Base-by-base conservation (phyloP, 2,329 filamentous ascomycete genomes). In the Chaetomium globosum region DNA sequence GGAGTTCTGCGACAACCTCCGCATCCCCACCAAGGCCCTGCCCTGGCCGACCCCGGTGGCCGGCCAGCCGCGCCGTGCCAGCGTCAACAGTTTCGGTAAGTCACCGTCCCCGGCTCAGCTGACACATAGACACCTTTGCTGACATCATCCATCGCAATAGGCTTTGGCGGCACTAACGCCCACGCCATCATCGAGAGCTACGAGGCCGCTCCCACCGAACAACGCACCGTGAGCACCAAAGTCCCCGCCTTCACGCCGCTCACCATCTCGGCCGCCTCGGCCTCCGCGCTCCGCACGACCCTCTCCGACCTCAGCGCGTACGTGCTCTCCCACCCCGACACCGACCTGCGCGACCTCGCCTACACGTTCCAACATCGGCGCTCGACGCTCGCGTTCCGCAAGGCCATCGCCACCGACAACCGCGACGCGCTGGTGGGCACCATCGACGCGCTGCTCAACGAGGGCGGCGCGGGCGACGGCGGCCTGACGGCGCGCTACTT, bases 161-260 rank as follows among this genome's bases (percentile, higher is more conserved):
- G 65, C 30, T 67, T 67, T 28, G 75, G 75, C 7, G 75, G 75
- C 31, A 67, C 71, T 33, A 76, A 77, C 23, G 72, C 70, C 6
- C 74, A 76, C 36, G 68, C 53, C 16, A 66, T 68, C 39, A 26
- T 66, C 19, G 64, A 70, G 62, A 21, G 16, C 10, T 63, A n/a
- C 39, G 36, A 33, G 8, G 2, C 19, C 26, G 26, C 30, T 46
- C 58, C 39, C 13, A 19, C 5, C 3, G 13, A n/a, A 3, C 16
- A 48, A 7, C 36, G 28, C 31, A n/a, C 6, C 31, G 39, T 49
- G 7, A 26, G 26, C 16, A 4, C 53, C 9, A n/a, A 33, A n/a
- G 28, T 26, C 7, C 6, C n/a, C 12, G 28, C 63, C 23, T 51
- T 68, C 26, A 30, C 62, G 0, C 67, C 64, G 16, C 63, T 64